Evolutionary conservation across 768 basidiomycete species (phyloP), one percentile per base, ranked within the genome.

Genomic region (Symmetrospora coprosmae): DNA sequence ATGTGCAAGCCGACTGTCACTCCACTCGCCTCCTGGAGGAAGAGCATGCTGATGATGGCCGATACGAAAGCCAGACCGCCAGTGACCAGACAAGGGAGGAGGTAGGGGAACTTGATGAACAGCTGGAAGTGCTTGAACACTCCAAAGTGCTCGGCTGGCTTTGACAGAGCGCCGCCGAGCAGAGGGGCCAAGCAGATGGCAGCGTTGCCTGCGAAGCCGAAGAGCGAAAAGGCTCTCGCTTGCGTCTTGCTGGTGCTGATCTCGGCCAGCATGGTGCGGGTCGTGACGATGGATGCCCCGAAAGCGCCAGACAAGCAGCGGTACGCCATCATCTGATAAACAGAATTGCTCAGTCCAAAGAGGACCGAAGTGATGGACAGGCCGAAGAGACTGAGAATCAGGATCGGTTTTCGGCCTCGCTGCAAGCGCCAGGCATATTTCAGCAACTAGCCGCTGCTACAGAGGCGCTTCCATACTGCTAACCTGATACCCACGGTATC

Each of bases 241-340:
- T 65, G 64, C 13, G 62, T 63, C 27, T 45, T 45, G 4, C 45
- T 33, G 8, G 64, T 63, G 27, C 41, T 46, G 62, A 55, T 65
- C 50, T 65, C 64, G 37, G 45, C 43, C 7, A 61, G 40, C 62
- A 65, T 65, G 23, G 61, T 62, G 21, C 64, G 41, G 3, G 50
- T 58, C 2, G 64, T 65, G 40, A 65, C 62, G 35, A 52, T 49
- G 1, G 61, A 43, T 21, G 62, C 64, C 4, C 30, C 55, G 49
- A 65, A 65, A 7, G 60, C 37, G 40, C 64, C 64, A 4, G 62
- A 47, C 21, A 65, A 38, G 3, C 51, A 37, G 11, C 64, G 34
- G 2, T 59, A 47, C 7, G 50, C 25, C 14, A 65, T 43, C 64
- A 65, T 65, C 25, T 63, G 53, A 61, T 58, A 63, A 6, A 65